These are phyloP conservation scores for Aristolochia californica DNA, from an alignment of 164 flowering plant species.

Conservation along the genomic window DNA sequence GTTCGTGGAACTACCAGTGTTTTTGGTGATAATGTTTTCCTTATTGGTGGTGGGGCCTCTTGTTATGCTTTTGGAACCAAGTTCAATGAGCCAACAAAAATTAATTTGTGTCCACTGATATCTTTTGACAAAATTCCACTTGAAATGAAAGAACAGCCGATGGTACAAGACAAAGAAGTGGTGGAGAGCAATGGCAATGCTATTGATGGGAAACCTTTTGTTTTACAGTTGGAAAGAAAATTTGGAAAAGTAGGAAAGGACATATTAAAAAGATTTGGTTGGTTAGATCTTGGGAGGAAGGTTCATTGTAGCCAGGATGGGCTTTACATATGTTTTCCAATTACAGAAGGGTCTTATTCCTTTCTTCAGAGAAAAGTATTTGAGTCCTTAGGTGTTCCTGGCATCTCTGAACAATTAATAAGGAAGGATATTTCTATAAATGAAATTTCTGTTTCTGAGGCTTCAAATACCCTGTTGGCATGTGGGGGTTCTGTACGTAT, in stretches of 20 bases:
- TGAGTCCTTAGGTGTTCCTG: slow-evolving; percentile 13
- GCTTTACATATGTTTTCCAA: no score
- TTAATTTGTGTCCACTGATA: slow-evolving; percentile 35
- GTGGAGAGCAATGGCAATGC: slow-evolving; percentile 4
- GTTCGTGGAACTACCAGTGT: slow-evolving; percentile 72
- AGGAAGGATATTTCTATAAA: slow-evolving; percentile 15
- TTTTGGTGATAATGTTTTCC: slow-evolving; percentile 56
- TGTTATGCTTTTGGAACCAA: slow-evolving; percentile 99
- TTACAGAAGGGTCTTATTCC: slow-evolving; percentile 39
- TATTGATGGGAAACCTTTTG: slow-evolving; percentile 25
- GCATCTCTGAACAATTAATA: slow-evolving; percentile 8
- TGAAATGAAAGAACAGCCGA: slow-evolving; percentile 9
- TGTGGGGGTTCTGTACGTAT: slow-evolving; percentile 39
- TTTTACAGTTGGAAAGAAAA: slow-evolving; percentile 51
- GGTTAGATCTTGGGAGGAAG: slow-evolving; percentile 81
- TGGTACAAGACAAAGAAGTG: slow-evolving; percentile 7
- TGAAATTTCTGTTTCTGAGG: slow-evolving; percentile 25
- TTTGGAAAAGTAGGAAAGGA: no score
- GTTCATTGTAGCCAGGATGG: slow-evolving; percentile 43
- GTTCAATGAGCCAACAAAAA: slow-evolving; percentile 67
- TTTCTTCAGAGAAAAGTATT: slow-evolving; percentile 21
- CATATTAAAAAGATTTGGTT: slow-evolving; percentile 67
- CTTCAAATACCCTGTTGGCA: slow-evolving; percentile 35
- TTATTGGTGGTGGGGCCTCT: slow-evolving; percentile 90
- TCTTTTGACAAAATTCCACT: slow-evolving; percentile 12